These are phyloP conservation scores for Graphiopsis chlorocephala DNA, from an alignment of 2,329 filamentous ascomycete species.

Conservation along the genomic window DNA sequence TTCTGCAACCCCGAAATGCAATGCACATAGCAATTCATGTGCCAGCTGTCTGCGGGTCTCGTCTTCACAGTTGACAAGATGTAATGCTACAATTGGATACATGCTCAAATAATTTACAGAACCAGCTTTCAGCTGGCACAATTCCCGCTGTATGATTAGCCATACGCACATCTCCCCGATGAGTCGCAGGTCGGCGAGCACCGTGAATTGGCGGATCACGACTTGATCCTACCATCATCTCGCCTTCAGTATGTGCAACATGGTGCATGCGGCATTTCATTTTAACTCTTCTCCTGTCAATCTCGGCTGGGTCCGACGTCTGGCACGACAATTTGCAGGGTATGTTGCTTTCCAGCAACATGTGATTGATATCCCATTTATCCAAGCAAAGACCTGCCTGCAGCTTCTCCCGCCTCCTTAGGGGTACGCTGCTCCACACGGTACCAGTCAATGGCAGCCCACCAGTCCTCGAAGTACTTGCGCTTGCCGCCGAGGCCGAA, in stretches of 20 bases:
- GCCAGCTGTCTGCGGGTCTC: not conserved
- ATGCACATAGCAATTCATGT: not conserved
- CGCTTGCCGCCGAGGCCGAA: slow-evolving; percentile 76
- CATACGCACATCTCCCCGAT: not conserved
- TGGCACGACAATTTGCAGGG: not conserved
- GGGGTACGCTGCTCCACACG: slow-evolving; percentile 50
- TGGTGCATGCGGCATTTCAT: not conserved
- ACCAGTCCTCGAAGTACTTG: slow-evolving; percentile 76
- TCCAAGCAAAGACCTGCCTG: not conserved
- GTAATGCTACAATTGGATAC: slow-evolving; percentile 1
- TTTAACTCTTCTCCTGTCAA: not conserved
- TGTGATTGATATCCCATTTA: not conserved
- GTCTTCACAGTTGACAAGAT: not conserved
- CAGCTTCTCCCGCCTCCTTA: slow-evolving; percentile 5
- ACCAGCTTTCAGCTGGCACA: not conserved
- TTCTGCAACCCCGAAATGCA: not conserved
- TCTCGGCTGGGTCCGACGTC: not conserved
- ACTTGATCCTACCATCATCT: not conserved
- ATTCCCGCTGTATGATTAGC: not conserved
- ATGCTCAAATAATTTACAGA: not conserved
- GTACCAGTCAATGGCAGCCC: slow-evolving; percentile 83
- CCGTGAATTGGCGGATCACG: not conserved
- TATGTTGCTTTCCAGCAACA: not conserved
- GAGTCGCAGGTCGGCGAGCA: not conserved
- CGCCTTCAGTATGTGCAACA: not conserved